Evolutionary conservation across 306 rosid species (phyloP), one percentile per base, ranked within the genome.

Genomic region (Malus sieversii): DNA sequence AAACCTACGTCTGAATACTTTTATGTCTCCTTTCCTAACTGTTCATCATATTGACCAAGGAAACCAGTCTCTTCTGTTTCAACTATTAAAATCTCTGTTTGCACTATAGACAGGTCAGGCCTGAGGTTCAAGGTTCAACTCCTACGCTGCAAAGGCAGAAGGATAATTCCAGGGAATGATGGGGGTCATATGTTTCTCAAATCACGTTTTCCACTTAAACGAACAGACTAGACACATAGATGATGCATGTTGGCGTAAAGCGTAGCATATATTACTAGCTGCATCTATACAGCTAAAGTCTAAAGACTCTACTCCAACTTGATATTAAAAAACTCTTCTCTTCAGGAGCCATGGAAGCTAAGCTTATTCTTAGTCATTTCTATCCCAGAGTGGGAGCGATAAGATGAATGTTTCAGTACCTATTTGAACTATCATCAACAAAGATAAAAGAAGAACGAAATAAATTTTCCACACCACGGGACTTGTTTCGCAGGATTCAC

Each of bases 271-370:
- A 22, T 60, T 25, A 23, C 65, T 60, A 60, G 65, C 18, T n/a
- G 10, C 62, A 58, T 60, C 8, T 8, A 3, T 61, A 27, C 66
- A 61, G 19, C 9, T 61, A 12, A 22, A 58, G 3, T 58, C 63
- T n/a, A 58, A 14, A 22, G 16, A 55, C 55, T 51, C 63, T 58
- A 58, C 68, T 30, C 22, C 23, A 30, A 16, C 14, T 32, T 16
- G 68, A n/a, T 29, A 71, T n/a, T 14, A 10, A 51, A 71, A 57
- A 72, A 12, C 66, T 35, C 60, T 57, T 57, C 33, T 35, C 75
- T 38, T 57, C 35, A 72, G 75, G 23, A 48, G 75, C n/a, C 30
- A 35, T 55, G 66, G 75, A 53, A 71, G 30, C 65, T n/a, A 70
- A 53, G 46, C 75, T 32, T 64, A 35, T 66, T 35, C 70, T 20